phyloP scores from a whole-genome alignment of 108 stramenopile genomes.

The Cylindrotheca fusiformis region DNA sequence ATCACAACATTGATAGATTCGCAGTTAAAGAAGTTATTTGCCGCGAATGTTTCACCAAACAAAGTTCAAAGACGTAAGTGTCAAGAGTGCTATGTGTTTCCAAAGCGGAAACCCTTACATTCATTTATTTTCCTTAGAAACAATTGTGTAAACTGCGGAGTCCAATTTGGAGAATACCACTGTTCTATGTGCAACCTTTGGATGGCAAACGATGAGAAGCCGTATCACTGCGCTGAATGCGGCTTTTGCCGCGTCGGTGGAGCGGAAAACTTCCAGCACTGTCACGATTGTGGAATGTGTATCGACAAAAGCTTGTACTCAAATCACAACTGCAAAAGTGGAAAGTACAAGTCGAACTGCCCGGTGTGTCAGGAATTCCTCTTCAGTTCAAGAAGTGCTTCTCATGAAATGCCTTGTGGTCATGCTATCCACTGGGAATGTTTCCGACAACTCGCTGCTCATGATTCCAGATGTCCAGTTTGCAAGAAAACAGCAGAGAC shows the following conservation, averaged over 20 bases:
- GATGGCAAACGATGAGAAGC: constrained; percentile 81
- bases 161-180: constrained; percentile 83
- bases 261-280: constrained; percentile 81
- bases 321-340: constrained; percentile 81
- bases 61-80: constrained; percentile 78
- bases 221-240: constrained; percentile 83
- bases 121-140: constrained; percentile 34
- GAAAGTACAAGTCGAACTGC: constrained; percentile 86
- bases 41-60: constrained; percentile 75
- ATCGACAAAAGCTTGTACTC: constrained; percentile 68
- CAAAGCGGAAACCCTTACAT: neutral
- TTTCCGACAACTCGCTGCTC: constrained; percentile 68
- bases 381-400: constrained; percentile 65
- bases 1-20: constrained; percentile 86
- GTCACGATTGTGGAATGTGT: constrained; percentile 88
- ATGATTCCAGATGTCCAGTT: constrained; percentile 81
- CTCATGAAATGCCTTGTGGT: constrained; percentile 87
- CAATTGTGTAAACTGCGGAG: constrained; percentile 61
- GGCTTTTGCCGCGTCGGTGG: constrained; percentile 90
- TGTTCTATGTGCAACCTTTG: constrained; percentile 85
- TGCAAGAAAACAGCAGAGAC: constrained; percentile 91
- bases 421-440: constrained; percentile 84
- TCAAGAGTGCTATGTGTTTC: no score
- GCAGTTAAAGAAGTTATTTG: constrained; percentile 74
- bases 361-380: constrained; percentile 86